Evolutionary conservation across 2,329 filamentous ascomycete species (phyloP).

Genomic region (Pseudogymnoascus sp.): DNA sequence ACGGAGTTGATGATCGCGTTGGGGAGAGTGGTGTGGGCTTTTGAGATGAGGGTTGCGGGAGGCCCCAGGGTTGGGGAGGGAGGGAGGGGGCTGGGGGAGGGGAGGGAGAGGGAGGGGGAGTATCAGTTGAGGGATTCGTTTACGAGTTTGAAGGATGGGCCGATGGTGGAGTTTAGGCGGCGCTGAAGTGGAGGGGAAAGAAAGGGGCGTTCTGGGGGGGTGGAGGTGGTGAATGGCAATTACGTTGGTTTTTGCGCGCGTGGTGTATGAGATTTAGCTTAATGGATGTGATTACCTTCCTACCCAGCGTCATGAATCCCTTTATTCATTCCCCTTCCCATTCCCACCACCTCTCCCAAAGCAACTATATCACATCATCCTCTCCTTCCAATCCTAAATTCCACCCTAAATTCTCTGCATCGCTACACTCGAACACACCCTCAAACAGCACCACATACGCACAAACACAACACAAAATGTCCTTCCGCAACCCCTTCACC

Average conservation of each 20-base stretch:
- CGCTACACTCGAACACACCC: not conserved
- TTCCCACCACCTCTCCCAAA: not conserved
- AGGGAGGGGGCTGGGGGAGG: conserved; percentile 40
- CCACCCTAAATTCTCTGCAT: not conserved
- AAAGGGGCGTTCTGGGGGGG: not conserved
- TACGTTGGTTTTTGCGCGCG: not conserved
- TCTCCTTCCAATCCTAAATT: not conserved
- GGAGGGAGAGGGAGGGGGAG: conserved; percentile 48
- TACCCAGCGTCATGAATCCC: not conserved
- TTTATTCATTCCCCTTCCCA: not conserved
- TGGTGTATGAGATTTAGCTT: not conserved
- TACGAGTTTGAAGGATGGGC: conserved; percentile 64
- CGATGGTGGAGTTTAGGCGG: conserved; percentile 53
- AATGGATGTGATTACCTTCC: not conserved
- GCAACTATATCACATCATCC: not conserved
- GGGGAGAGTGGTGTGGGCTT: conserved; percentile 16
- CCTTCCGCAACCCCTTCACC: not conserved
- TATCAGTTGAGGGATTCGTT: conserved; percentile 67
- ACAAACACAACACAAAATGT: not conserved
- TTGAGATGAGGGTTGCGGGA: conserved; percentile 19
- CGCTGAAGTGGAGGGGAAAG: not conserved
- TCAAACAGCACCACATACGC: no score
- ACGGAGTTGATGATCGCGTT: conserved; percentile 22
- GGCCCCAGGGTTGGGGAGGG: conserved; percentile 45
- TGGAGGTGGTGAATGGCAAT: not conserved